Evolutionary conservation across 352 stramenopile species (phyloP), one percentile per base, ranked within the genome.

Genomic region (Thraustochytrium sp.): DNA sequence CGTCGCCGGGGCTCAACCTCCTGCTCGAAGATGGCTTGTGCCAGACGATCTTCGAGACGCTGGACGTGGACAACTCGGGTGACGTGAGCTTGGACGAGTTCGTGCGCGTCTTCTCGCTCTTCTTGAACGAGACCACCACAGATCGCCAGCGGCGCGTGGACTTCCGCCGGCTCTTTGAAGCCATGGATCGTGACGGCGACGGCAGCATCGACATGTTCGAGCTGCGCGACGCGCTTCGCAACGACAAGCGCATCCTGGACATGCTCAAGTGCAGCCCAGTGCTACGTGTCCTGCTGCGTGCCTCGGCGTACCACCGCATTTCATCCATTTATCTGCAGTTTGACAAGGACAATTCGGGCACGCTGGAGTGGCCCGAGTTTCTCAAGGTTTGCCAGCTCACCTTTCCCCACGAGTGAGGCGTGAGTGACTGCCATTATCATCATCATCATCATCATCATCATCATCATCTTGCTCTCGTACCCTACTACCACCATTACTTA

Each of bases 311-410:
- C 68, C 48, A 80, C 16, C 68, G 68, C 26, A 80, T 80, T 42
- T 72, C 36, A 11, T 68, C 68, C 3, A 80, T 80, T 31, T 80
- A 65, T 26, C 37, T 80, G 34, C 48, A 80, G 13, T 80, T 80
- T 75, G 68, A 80, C 68, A 29, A 34, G 5, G 68, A 80, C 51
- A 51, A 80, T 26, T 63, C 44, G 29, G 68, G 68, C 11, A 55
- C 68, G 13, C 37, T 80, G 21, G 68, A 80, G 53, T 80, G 68
- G 68, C 44, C 42, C 34, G 68, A 80, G 53, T 80, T 80, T 44
- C 48, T 46, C 29, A 61, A 51, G 53, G 68, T 77, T n/a, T 80
- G 68, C 31, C 44, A 80, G 42, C 46, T 80, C n/a, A 80, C 68
- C 2, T 80, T 80, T 80, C n/a, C 63, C 48, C 76, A 80, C 3